A percentile compares a stretch with the other conserved stretches of the same genome.
Conservation (phyloP, 768 basidiomycete species). For the Mycena sanguinolenta region DNA sequence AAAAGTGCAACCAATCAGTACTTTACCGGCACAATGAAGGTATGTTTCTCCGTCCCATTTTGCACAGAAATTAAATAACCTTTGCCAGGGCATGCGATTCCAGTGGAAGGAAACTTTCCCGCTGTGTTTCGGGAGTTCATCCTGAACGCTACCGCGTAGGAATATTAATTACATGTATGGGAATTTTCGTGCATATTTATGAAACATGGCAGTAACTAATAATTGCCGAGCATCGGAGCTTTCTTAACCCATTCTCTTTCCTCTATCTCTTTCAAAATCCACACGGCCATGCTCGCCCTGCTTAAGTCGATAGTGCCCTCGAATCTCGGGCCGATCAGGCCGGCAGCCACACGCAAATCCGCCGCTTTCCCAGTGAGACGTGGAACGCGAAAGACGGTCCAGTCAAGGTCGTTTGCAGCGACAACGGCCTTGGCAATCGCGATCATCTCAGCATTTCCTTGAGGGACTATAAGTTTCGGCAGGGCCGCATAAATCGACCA, state of each 20-base stretch:
- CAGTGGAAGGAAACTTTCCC: conserved; percentile 36
- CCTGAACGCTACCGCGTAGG: conserved; percentile 27
- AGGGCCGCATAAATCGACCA: too few relatives aligned
- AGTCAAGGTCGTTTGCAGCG: too few relatives aligned
- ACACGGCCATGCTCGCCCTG: conserved; percentile 16
- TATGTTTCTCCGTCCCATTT: neutral
- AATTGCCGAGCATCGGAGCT: conserved; percentile 15
- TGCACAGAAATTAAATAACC: neutral
- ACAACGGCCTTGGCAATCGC: too few relatives aligned
- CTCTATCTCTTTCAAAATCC: conserved; percentile 25
- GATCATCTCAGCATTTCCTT: too few relatives aligned
- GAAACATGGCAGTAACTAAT: conserved; percentile 11
- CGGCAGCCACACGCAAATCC: conserved; percentile 10
- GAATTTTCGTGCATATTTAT: neutral
- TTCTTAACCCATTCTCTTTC: conserved; percentile 23
- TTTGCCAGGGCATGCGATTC: conserved; percentile 36
- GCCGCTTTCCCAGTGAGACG: too few relatives aligned
- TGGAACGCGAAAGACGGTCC: too few relatives aligned
- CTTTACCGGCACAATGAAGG: conserved; percentile 37
- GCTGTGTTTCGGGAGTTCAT: conserved; percentile 37
- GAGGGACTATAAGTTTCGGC: too few relatives aligned
- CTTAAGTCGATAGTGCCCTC: conserved; percentile 8
- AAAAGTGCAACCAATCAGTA: conserved; percentile 35
- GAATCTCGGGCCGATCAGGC: conserved; percentile 7
- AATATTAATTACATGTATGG: too few relatives aligned